These are phyloP conservation scores for Polytolypa hystricis DNA, from an alignment of 2,329 filamentous ascomycete genomes.

Conservation along the genomic window DNA sequence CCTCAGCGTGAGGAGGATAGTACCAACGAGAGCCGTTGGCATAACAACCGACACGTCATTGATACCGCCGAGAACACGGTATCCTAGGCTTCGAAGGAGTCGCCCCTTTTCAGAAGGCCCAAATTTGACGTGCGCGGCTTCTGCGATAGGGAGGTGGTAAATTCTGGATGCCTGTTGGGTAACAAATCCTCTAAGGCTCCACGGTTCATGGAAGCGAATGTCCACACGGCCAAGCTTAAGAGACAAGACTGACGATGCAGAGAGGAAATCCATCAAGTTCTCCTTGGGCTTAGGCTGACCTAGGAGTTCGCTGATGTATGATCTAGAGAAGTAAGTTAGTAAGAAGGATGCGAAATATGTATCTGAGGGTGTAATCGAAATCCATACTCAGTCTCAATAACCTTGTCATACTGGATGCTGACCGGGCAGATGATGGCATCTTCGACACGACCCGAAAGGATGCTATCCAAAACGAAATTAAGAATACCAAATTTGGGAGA, in stretches of 20 bases:
- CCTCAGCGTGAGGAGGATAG: constrained; percentile 78
- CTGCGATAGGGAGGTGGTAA: constrained; percentile 30
- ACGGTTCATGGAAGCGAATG: constrained; percentile 91
- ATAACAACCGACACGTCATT: constrained; percentile 95
- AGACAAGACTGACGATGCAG: constrained; percentile 76
- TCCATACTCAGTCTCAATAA: constrained; percentile 75
- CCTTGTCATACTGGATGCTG: constrained; percentile 96
- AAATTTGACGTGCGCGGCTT: constrained; percentile 27
- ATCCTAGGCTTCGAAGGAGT: constrained; percentile 75
- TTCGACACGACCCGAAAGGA: constrained; percentile 75
- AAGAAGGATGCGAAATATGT: neutral
- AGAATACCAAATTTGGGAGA: constrained; percentile 94
- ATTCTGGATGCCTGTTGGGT: constrained; percentile 58
- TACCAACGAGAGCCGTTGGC: constrained; percentile 93
- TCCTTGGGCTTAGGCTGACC: constrained; percentile 94
- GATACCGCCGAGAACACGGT: constrained; percentile 86
- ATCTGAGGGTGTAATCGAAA: neutral
- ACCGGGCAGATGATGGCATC: constrained; percentile 93
- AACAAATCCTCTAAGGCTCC: constrained; percentile 78
- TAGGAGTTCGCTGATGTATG: constrained; percentile 87
- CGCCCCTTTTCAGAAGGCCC: constrained; percentile 52
- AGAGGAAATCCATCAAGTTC: constrained; percentile 81
- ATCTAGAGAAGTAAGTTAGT: constrained; percentile 32
- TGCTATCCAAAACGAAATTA: constrained; percentile 79
- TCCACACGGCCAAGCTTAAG: constrained; percentile 84